Evolutionary conservation across 2,329 filamentous ascomycete genomes (phyloP).

Genomic region (Colletotrichum sp.): DNA sequence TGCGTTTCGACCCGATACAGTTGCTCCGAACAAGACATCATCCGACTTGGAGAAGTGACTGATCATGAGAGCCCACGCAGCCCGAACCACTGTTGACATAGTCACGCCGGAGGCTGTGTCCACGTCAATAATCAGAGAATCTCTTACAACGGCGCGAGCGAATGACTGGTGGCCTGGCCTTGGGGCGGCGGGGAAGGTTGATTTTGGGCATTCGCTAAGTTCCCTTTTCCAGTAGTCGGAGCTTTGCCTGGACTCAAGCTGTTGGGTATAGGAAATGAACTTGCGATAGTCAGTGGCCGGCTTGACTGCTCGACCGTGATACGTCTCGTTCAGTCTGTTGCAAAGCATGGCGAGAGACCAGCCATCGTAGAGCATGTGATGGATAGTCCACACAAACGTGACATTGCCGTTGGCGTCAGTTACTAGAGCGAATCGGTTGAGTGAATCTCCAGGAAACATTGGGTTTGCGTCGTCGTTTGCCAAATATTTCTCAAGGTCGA

Average conservation of each 20-base stretch:
- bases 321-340: neutral
- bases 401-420: neutral
- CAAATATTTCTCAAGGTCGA: conserved; percentile 8
- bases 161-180: neutral
- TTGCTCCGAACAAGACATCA: conserved; percentile 30
- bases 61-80: conserved; percentile 36
- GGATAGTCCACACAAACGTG: conserved; percentile 25
- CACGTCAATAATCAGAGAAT: neutral
- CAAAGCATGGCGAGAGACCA: conserved; percentile 6
- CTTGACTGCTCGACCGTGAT: neutral
- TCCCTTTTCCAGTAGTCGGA: neutral
- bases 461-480: neutral
- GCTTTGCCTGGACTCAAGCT: neutral
- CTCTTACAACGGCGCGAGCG: neutral
- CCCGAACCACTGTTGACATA: conserved; percentile 26
- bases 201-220: neutral
- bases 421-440: conserved; percentile 25
- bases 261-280: neutral
- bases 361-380: conserved; percentile 19
- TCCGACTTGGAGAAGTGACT: conserved; percentile 36
- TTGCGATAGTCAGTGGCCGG: neutral
- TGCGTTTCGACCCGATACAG: conserved; percentile 32
- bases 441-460: conserved; percentile 25
- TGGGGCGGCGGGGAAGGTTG: neutral
- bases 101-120: neutral